These are phyloP conservation scores for Colletotrichum australisinense DNA, from an alignment of 2,329 filamentous ascomycete genomes.

Conservation along the genomic window DNA sequence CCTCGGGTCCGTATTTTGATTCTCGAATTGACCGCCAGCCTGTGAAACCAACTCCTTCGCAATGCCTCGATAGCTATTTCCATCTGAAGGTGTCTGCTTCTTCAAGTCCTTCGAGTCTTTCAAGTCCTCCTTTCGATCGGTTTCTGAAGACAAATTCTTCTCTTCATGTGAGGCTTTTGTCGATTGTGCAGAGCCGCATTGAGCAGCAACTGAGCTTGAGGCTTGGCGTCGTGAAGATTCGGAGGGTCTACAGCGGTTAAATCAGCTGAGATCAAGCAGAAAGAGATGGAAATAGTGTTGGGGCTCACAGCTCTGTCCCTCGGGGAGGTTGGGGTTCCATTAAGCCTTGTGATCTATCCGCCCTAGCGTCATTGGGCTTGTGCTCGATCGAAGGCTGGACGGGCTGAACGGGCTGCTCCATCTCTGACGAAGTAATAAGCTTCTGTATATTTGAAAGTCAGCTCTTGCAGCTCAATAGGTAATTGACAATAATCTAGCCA, in stretches of 20 bases:
- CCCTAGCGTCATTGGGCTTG: too few species aligned
- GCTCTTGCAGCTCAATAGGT: too few species aligned
- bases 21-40: not conserved
- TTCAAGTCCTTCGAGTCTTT: not conserved
- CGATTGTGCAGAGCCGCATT: not conserved
- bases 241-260: not conserved
- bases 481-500: too few species aligned
- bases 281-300: not conserved
- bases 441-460: too few species aligned
- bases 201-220: not conserved
- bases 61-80: too few species aligned
- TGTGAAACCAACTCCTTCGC: not conserved
- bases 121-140: not conserved
- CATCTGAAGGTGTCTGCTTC: too few species aligned
- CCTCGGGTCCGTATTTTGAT: not conserved
- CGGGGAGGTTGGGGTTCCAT: not conserved
- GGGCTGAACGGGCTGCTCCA: too few species aligned
- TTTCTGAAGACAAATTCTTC: rapidly evolving
- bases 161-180: not conserved
- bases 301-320: not conserved
- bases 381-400: too few species aligned
- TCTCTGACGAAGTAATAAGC: too few species aligned
- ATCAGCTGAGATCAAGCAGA: not conserved
- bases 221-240: not conserved
- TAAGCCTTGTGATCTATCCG: not conserved